Evolutionary conservation across 148 eudicot genomes (phyloP), one percentile per base, ranked within the genome.

Genomic region (Vaccinium macrocarpon): DNA sequence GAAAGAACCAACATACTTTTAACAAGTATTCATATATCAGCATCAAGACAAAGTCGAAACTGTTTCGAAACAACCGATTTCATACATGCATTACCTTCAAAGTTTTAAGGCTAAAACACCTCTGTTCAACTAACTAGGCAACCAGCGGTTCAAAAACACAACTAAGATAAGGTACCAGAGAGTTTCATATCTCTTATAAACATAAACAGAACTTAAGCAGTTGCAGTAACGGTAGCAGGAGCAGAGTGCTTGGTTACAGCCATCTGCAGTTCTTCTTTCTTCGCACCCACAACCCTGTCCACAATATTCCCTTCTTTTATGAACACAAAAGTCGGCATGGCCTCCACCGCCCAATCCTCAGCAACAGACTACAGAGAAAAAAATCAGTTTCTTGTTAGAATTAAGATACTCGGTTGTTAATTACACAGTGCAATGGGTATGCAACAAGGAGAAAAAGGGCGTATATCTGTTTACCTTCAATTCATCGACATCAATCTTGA

Each of bases 401-500:
- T 13, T n/a, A 23, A 57, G 71, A 10, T 64, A 23, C 5, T 5
- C 8, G 14, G 11, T 14, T 29, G 15, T 13, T 8, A 68, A 25
- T 18, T 68, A 68, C 73, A 27, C 38, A 14, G 29, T 68, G 73
- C 35, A 27, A 27, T 27, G 8, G 38, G 73, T 25, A 11, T 66
- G 35, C 1, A 25, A 27, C 16, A 10, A 15, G 13, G 38, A 68
- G 38, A 68, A 14, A 68, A 27, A 8, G 38, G 6, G 73, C 35
- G 29, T 27, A 68, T 68, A 27, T 27, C 1, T 68, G 38, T 72
- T 38, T 83, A 94, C 97, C 93, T 91, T 88, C 23, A 93, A 61
- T 81, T 94, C 96, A 85, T 94, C 98, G 38, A 94, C 92, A 76
- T 93, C 98, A 42, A 94, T 93, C 90, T 91, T 93, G 13, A 92